phyloP scores from a whole-genome alignment of 106 monocot species.

The Platanthera zijinensis region DNA sequence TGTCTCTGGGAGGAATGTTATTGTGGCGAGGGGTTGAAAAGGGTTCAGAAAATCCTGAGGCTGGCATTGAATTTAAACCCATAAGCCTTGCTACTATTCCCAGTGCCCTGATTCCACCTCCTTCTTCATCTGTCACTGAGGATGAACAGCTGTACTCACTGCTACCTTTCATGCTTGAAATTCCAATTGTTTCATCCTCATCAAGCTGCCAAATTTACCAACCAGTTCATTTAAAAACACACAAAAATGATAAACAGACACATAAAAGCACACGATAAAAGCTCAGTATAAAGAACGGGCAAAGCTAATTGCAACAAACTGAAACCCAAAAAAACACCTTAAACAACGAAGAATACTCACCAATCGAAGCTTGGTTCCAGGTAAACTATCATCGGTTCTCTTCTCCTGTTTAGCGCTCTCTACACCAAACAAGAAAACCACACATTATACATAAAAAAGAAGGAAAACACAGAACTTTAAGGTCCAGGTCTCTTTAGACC shows the following conservation, averaged over 20 bases:
- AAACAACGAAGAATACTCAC: conserved; percentile 25
- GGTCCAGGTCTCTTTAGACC: background rate
- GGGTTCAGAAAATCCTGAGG: conserved; percentile 48
- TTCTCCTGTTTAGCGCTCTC: conserved; percentile 56
- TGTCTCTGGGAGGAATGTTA: conserved; percentile 26
- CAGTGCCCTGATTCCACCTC: conserved; percentile 46
- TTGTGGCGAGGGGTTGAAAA: conserved; percentile 52
- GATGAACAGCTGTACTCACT: conserved; percentile 88
- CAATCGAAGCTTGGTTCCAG: conserved; percentile 25
- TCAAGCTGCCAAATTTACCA: conserved; percentile 29
- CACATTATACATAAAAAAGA: background rate
- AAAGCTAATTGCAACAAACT: background rate
- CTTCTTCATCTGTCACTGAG: conserved; percentile 84
- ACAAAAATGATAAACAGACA: too few species aligned
- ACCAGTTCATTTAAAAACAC: background rate
- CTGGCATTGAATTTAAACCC: conserved; percentile 83
- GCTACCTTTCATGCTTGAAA: conserved; percentile 57
- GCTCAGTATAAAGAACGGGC: background rate
- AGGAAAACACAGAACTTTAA: background rate
- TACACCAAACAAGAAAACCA: conserved; percentile 13
- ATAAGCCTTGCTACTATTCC: conserved; percentile 91
- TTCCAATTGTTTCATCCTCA: conserved; percentile 46
- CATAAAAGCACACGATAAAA: background rate
- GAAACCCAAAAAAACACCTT: background rate
- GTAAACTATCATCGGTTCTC: conserved; percentile 26